Evolutionary conservation across 768 basidiomycete genomes (phyloP), one percentile per base, ranked within the genome.

Genomic region (Leccinum subgranulosum): DNA sequence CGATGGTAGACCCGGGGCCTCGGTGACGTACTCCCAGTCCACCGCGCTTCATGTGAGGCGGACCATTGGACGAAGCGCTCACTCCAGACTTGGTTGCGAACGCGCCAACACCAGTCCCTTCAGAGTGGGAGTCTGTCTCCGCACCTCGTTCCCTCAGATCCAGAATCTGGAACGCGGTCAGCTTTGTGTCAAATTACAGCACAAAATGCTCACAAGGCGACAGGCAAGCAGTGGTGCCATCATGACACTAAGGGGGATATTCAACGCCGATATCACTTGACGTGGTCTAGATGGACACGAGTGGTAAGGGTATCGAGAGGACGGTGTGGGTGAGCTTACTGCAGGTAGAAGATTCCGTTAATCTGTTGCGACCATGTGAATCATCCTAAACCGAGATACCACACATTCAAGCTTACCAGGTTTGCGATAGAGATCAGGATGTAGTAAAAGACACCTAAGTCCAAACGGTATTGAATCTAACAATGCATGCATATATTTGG

Each of bases 371-470:
- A 31, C 33, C 21, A 19, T 1, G 45, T 59, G 28, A 65, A 57
- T 43, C 45, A 57, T 25, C n/a, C 46, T 21, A 34, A 12, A 47
- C 3, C 36, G 6, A 49, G n/a, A 39, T 27, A 45, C 25, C 56
- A 7, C 25, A 11, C 19, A 29, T 52, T 39, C 27, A 23, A 8
- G 64, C 76, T 59, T 54, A 80, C 80, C 76, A 92, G 74, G 75
- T 92, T 92, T 49, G 90, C 90, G 51, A 91, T 84, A n/a, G 90
- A 91, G 68, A 92, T 92, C 61, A 92, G 72, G 58, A 92, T 80
- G 67, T 90, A 92, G 66, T 92, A 92, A 70, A 91, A 92, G 59
- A 92, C 84, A 60, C 90, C 88, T 63, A 49, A 27, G 9, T 27
- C 43, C 29, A 53, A 43, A 49, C 49, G 49, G 53, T 28, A 60